phyloP scores from a whole-genome alignment of 2,329 filamentous ascomycete genomes.

The Furcasterigmium furcatum region DNA sequence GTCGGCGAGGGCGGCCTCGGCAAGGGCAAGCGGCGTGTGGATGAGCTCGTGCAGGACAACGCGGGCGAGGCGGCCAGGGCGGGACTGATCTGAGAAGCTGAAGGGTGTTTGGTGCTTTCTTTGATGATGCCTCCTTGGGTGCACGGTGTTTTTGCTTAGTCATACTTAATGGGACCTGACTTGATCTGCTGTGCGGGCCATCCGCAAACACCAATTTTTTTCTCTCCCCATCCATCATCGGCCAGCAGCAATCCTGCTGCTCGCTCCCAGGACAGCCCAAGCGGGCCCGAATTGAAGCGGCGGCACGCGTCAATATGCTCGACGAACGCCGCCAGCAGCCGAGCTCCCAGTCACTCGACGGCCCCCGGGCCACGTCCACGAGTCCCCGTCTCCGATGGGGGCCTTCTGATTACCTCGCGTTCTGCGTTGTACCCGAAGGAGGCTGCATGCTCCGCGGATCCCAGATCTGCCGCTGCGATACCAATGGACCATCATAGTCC shows the following conservation, averaged over 20 bases:
- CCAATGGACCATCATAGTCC: constrained; percentile 51
- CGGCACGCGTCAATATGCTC: too few relatives aligned
- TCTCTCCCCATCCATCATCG: background rate
- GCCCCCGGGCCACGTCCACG: constrained; percentile 3
- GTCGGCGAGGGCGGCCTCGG: constrained; percentile 76
- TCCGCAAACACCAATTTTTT: too few relatives aligned
- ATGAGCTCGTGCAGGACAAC: constrained; percentile 49
- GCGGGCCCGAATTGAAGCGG: constrained; percentile 3
- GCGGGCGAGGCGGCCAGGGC: constrained; percentile 12
- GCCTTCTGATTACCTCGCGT: constrained; percentile 12
- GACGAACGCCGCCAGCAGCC: constrained; percentile 11
- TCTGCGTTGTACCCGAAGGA: constrained; percentile 12
- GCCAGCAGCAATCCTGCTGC: background rate
- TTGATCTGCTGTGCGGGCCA: too few relatives aligned
- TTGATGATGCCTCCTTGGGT: too few relatives aligned
- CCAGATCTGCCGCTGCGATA: constrained; percentile 35
- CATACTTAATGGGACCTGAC: too few relatives aligned
- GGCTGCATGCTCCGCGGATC: constrained; percentile 4
- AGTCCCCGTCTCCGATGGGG: constrained; percentile 8
- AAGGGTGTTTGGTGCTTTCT: too few relatives aligned
- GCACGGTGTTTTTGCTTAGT: too few relatives aligned
- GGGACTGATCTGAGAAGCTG: constrained; percentile 8
- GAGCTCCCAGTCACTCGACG: constrained; percentile 12
- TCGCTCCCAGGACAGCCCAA: background rate
- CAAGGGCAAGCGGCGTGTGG: constrained; percentile 58